Conservation (phyloP, 2,329 filamentous ascomycete genomes). For the Tolypocladium capitatum region DNA sequence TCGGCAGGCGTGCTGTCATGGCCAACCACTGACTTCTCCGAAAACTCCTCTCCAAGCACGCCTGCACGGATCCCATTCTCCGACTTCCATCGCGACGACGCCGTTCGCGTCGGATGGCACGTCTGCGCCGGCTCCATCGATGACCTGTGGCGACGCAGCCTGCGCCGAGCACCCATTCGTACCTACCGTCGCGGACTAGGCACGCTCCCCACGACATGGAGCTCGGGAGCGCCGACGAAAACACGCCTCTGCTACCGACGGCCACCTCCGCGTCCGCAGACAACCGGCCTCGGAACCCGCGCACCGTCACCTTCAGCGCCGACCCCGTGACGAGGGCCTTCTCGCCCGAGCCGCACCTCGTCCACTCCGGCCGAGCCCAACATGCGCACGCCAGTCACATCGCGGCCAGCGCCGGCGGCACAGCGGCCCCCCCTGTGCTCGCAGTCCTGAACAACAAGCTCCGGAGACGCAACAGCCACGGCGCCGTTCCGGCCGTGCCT, state of each 20-base stretch:
- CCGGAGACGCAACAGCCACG: slow-evolving; percentile 72
- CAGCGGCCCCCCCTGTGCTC: slow-evolving; percentile 44
- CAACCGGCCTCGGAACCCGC: slow-evolving; percentile 30
- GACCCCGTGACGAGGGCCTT: slow-evolving; percentile 51
- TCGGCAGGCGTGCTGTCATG: neutral
- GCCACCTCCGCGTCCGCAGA: neutral
- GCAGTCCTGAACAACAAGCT: slow-evolving; percentile 79
- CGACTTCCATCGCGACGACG: neutral
- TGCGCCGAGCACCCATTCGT: neutral
- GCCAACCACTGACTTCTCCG: neutral
- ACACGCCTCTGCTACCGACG: slow-evolving; percentile 1
- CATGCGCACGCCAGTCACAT: slow-evolving; percentile 20
- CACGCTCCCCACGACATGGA: neutral
- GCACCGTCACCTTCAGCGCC: slow-evolving; percentile 67
- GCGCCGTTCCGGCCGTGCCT: slow-evolving; percentile 27
- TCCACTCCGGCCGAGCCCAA: slow-evolving; percentile 10
- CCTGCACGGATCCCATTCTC: neutral
- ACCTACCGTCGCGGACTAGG: neutral
- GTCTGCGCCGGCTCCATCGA: neutral
- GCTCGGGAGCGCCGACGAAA: neutral
- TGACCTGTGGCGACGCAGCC: neutral
- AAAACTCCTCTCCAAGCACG: neutral
- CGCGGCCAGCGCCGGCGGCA: slow-evolving; percentile 20
- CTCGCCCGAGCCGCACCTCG: slow-evolving; percentile 30
- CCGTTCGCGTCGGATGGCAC: neutral